phyloP scores from a whole-genome alignment of 176 grass and related monocot species.

The Leersia perrieri region DNA sequence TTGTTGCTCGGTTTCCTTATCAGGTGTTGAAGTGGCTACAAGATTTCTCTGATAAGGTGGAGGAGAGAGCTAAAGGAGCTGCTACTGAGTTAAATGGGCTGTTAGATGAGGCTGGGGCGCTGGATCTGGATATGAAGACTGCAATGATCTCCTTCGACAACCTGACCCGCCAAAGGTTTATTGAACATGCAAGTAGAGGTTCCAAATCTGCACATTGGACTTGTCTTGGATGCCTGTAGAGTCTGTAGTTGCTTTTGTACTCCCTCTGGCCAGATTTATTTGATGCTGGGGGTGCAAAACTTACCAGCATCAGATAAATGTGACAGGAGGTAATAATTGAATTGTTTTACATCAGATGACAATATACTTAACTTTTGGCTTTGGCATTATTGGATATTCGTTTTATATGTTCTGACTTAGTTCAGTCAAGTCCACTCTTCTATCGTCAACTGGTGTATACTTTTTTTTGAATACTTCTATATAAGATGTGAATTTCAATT shows the following conservation, averaged over 20 bases:
- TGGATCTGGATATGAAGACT: conserved; percentile 75
- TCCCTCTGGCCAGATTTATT: too few relatives aligned
- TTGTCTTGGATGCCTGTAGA: background rate
- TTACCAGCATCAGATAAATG: too few relatives aligned
- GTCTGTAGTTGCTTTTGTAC: background rate
- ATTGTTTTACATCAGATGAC: background rate
- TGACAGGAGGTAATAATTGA: too few relatives aligned
- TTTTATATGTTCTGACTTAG: background rate
- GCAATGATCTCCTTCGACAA: conserved; percentile 42
- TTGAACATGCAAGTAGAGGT: conserved; percentile 87
- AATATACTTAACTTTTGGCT: background rate
- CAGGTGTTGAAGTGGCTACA: conserved; percentile 63
- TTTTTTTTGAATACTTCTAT: background rate
- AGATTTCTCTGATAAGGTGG: conserved; percentile 63
- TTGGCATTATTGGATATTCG: background rate
- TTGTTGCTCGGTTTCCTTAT: background rate
- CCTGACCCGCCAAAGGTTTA: conserved; percentile 41
- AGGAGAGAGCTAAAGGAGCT: conserved; percentile 45
- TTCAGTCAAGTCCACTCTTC: background rate
- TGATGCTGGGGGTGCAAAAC: too few relatives aligned
- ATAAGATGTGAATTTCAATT: background rate
- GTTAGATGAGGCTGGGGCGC: conserved; percentile 37
- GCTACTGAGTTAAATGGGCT: conserved; percentile 51
- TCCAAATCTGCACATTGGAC: conserved; percentile 21
- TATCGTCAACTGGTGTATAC: background rate